Evolutionary conservation across 495 filamentous ascomycete species (phyloP), one percentile per base, ranked within the genome.

Genomic region (Collariella sp.): DNA sequence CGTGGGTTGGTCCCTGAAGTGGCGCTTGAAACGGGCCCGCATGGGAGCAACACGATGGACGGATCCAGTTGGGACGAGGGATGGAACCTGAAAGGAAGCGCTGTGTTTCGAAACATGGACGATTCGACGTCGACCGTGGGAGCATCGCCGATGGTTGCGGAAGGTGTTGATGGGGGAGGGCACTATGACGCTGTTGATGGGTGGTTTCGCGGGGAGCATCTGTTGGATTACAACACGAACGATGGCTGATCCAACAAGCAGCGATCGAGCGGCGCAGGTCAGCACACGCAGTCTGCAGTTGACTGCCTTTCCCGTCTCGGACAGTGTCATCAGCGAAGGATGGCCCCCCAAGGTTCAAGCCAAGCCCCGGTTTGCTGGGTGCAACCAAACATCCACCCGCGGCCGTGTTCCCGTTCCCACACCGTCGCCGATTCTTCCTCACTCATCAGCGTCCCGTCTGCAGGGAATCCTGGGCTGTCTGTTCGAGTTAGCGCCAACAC

Each of bases 1-100:
- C 1, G 11, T n/a, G 2, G 3, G 16, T 23, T 19, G 41, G 61
- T 64, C 52, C 63, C 63, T 64, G 61, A 53, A 55, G 22, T 45
- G 41, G 31, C 46, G 35, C 47, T 24, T 19, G 23, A 15, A 35
- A 39, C 29, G 36, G 53, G 23, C 16, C 52, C 42, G 19, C 7
- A 31, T 22, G 20, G 19, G 22, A 13, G 41, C 38, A 2, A 50
- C 18, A 53, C 23, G 15, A 43, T 44, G 33, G 46, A 18, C n/a
- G 55, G 48, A 26, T 19, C 23, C 33, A 26, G 26, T 36, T 40
- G 15, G 50, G 50, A 42, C 40, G 40, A 31, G 15, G 13, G 31
- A 16, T 10, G 29, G 23, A 12, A 13, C 10, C 2, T 5, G 35
- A n/a, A 6, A 7, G 38, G 36, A 33, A 15, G 15, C 36, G 23